Percentiles rank a stretch among this genome's conserved stretches.
phyloP scores from a whole-genome alignment of 1,284 basidiomycete genomes.

The Peniophora sp. region DNA sequence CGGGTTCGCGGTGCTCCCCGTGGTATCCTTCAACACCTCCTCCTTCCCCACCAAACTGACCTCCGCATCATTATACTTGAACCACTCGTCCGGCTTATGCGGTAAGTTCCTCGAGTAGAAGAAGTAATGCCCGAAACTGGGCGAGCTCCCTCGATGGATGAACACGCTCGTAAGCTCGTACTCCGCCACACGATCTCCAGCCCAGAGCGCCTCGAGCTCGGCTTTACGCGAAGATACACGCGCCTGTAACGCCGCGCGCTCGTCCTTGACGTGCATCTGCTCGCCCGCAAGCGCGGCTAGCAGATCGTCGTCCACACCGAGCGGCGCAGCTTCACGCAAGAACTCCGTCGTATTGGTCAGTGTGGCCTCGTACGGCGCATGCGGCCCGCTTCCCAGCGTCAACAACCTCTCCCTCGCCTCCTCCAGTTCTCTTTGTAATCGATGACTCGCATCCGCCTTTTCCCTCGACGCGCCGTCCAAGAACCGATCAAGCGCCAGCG shows the following conservation, averaged over 20 bases:
- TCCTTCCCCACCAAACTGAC: conserved; percentile 69
- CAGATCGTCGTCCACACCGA: conserved; percentile 43
- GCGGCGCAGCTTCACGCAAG: conserved; percentile 36
- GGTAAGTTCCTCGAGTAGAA: conserved; percentile 83
- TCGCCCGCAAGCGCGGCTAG: conserved; percentile 45
- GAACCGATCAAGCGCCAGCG: conserved; percentile 89
- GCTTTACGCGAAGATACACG: conserved; percentile 52
- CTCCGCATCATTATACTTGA: conserved; percentile 91
- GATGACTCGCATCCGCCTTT: conserved; percentile 65
- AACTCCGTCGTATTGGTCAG: conserved; percentile 49
- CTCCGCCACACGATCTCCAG: conserved; percentile 53
- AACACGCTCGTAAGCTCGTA: conserved; percentile 96
- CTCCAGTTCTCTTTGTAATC: conserved; percentile 60
- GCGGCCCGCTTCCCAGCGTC: conserved; percentile 59
- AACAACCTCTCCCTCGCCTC: conserved; percentile 58
- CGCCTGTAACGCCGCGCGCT: conserved; percentile 57
- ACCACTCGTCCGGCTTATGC: conserved; percentile 73
- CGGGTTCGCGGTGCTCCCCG: conserved; percentile 74
- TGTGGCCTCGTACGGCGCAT: conserved; percentile 46
- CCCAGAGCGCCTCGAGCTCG: conserved; percentile 76
- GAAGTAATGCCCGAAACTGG: conserved; percentile 84
- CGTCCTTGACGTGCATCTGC: conserved; percentile 40
- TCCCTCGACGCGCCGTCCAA: conserved; percentile 65
- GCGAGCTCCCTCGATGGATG: conserved; percentile 85
- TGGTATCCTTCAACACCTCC: conserved; percentile 74